A percentile compares a stretch with the other conserved stretches of the same genome.
These are phyloP conservation scores for Ramularia endophylla DNA, from an alignment of 2,329 filamentous ascomycete species.

Conservation along the genomic window DNA sequence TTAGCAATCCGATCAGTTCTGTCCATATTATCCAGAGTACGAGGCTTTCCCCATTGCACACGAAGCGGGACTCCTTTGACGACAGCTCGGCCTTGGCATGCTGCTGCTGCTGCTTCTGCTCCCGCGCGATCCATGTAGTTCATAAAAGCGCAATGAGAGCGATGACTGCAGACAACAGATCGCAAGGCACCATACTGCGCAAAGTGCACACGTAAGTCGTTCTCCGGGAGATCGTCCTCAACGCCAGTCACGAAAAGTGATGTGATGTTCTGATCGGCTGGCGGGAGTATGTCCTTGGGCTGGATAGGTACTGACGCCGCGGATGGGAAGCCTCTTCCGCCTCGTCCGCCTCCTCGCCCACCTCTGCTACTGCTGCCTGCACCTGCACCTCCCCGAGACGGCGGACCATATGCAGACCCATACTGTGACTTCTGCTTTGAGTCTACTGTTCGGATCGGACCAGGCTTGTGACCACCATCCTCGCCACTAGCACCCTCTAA, in stretches of 20 bases:
- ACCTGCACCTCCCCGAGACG: slow-evolving; percentile 12
- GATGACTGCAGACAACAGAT: slow-evolving; percentile 90
- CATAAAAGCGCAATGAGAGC: slow-evolving; percentile 94
- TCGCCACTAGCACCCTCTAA: slow-evolving; percentile 32
- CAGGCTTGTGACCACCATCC: slow-evolving; percentile 43
- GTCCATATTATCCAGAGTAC: slow-evolving; percentile 86
- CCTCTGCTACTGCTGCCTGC: slow-evolving; percentile 27
- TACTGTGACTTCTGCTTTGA: slow-evolving; percentile 33
- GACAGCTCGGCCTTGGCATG: slow-evolving; percentile 81
- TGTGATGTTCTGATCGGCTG: slow-evolving; percentile 76
- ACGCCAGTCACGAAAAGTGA: slow-evolving; percentile 93
- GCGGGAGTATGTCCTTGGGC: slow-evolving; percentile 79
- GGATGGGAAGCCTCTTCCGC: slow-evolving; percentile 59
- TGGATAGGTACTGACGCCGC: slow-evolving; percentile 70
- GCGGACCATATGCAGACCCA: slow-evolving; percentile 25
- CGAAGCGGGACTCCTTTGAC: slow-evolving; percentile 86
- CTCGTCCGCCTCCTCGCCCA: slow-evolving; percentile 36
- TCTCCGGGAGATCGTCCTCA: slow-evolving; percentile 91
- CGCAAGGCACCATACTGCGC: slow-evolving; percentile 82
- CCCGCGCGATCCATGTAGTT: slow-evolving; percentile 83
- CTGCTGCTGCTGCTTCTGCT: slow-evolving; percentile 77
- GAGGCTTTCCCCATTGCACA: slow-evolving; percentile 88
- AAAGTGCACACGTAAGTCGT: slow-evolving; percentile 87
- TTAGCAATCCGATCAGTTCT: slow-evolving; percentile 77
- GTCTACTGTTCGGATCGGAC: slow-evolving; percentile 72